Base-by-base conservation (phyloP, 2,329 filamentous ascomycete species). In the Paramyrothecium sp. region DNA sequence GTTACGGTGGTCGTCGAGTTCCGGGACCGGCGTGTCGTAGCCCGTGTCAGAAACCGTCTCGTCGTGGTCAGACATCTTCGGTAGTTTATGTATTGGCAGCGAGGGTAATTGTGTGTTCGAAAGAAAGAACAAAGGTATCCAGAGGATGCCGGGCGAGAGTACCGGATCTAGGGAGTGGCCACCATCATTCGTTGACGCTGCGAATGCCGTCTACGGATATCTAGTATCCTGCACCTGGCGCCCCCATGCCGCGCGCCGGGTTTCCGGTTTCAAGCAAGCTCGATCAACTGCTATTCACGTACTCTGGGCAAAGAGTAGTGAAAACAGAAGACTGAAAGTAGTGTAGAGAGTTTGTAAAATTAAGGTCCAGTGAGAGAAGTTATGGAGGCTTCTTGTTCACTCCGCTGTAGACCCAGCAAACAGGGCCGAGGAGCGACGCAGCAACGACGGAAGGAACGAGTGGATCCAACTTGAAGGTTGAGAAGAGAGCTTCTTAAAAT, bases 331-430 rank as follows among this genome's bases (percentile, higher is more conserved):
- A 12, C 16, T 44, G 13, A 17, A 44, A 44, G n/a, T 17, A 7
- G 30, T n/a, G 38, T 16, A 3, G 13, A 51, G 10, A 50, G 47
- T 19, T 51, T 23, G 23, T 51, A 16, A 19, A 33, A 51, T 12
- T 8, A 22, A 73, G 71, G 67, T 57, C 47, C 12, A 56, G 55
- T 59, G 49, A 54, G 54, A 48, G n/a, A 34, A 57, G 80, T 97
- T 98, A 98, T 84, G 94, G 94, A 75, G 95, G 94, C 81, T 96
- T 94, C 83, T 92, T 95, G 83, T 95, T 91, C 82, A 92, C 91
- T 89, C 94, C 93, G 83, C 88, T 88, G 78, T 94, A 94, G 87
- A 96, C 92, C 92, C 92, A 91, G 83, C 88, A 88, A 75, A 88
- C 88, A 78, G 92, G 94, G 83, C 92, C 92, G 76, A 94, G 89